Base-by-base conservation (phyloP, 2,329 filamentous ascomycete genomes). In the Drechslerella dactyloides region DNA sequence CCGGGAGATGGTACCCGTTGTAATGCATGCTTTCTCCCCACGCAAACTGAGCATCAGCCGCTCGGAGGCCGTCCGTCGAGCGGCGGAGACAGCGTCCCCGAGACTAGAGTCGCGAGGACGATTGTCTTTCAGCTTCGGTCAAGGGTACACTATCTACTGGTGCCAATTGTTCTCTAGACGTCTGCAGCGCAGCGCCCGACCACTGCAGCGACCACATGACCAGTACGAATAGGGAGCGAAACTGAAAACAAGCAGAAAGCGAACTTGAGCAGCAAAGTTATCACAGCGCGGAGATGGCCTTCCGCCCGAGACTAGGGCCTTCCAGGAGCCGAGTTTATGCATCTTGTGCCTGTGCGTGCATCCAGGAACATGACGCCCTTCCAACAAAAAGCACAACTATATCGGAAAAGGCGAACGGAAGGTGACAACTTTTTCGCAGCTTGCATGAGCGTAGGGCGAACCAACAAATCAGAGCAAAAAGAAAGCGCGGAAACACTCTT, bases 381-480 rank as follows among this genome's bases (percentile, higher is more conserved):
- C 24, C 24, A 68, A 69, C 50, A 51, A 57, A 46, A 50, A 40
- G 27, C 27, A 58, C 42, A 33, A 69, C 65, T 57, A 69, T 69
- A 69, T 58, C 65, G 37, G 37, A 42, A 42, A 58, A 53, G 57
- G 58, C 57, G 57, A 58, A 58, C 51, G 57, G 52, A 69, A 54
- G 65, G 65, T 69, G 61, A 54, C 65, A 62, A 62, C 53, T 19
- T 62, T n/a, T 57, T 62, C 21, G 35, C 35, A 53, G 27, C 48
- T 17, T 63, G 65, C 65, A 69, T 63, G 46, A 62, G 46, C 24
- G 46, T 58, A 54, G 35, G n/a, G n/a, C 4, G 5, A 6, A 23
- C 57, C 30, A 61, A 55, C 64, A 62, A 69, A 69, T 58, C 52
- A 63, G 53, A 69, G 23, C 33, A 53, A 52, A 61, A 46, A 46